These are phyloP conservation scores for Cladorrhinum samala DNA, from an alignment of 495 filamentous ascomycete species.

Conservation along the genomic window DNA sequence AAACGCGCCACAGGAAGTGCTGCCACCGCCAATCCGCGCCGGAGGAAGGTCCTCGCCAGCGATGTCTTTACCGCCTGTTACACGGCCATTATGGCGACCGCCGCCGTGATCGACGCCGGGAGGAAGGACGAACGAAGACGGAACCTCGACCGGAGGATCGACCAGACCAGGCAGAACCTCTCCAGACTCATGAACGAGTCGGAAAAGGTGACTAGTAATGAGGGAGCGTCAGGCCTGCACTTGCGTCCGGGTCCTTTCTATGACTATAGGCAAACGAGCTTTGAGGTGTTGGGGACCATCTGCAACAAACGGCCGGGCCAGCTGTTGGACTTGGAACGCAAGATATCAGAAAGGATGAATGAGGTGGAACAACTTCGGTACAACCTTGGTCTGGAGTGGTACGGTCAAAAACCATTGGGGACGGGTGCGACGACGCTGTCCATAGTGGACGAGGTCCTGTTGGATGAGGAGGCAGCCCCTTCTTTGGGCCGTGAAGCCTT, in stretches of 20 bases:
- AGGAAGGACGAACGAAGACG: slow-evolving; percentile 55
- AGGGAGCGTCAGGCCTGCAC: background rate
- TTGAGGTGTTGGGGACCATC: background rate
- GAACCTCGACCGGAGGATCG: slow-evolving; percentile 56
- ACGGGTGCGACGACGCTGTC: background rate
- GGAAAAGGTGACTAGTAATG: slow-evolving; percentile 2
- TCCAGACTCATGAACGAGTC: slow-evolving; percentile 13
- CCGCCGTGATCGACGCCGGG: slow-evolving; percentile 57
- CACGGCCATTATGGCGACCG: slow-evolving; percentile 66
- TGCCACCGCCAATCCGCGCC: slow-evolving; percentile 30
- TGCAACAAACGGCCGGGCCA: background rate
- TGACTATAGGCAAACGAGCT: background rate
- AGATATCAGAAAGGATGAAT: background rate
- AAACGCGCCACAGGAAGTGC: background rate
- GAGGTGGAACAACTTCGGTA: background rate
- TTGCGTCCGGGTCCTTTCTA: slow-evolving; percentile 3
- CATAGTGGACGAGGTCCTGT: slow-evolving; percentile 8
- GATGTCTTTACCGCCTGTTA: slow-evolving; percentile 66
- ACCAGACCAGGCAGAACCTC: slow-evolving; percentile 31
- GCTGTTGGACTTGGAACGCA: background rate
- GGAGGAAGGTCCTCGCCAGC: slow-evolving; percentile 47
- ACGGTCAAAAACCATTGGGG: background rate
- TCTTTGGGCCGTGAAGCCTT: slow-evolving; percentile 10
- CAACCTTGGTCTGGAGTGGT: background rate
- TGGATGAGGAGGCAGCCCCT: slow-evolving; percentile 8